These are phyloP conservation scores for Rhynchospora tenuis DNA, from an alignment of 176 grass and related monocot species.

Conservation along the genomic window DNA sequence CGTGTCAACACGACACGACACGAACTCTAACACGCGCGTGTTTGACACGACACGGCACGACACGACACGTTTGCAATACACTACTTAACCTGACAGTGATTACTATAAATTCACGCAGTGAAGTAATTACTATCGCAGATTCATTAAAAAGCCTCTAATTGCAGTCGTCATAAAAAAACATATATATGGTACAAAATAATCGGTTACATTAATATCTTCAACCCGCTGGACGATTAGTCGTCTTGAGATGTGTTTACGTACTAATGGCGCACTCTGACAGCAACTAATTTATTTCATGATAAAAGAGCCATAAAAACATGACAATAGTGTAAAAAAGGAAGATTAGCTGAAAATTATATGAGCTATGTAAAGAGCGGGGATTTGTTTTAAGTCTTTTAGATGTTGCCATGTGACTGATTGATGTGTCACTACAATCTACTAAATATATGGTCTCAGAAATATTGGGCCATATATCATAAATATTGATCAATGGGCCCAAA, in stretches of 20 bases:
- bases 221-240: neutral
- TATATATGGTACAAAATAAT: neutral
- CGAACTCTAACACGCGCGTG: too few relatives aligned
- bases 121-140: neutral
- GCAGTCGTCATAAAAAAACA: neutral
- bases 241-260: neutral
- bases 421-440: neutral
- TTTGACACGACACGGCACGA: too few relatives aligned
- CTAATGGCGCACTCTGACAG: neutral
- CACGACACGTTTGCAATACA: too few relatives aligned
- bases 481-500: too few relatives aligned
- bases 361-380: neutral
- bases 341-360: neutral
- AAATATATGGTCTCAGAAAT: neutral
- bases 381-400: neutral
- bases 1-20: too few relatives aligned
- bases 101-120: neutral
- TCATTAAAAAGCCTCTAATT: neutral
- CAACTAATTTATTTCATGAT: too few relatives aligned
- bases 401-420: neutral
- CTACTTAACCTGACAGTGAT: neutral
- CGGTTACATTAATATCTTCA: neutral
- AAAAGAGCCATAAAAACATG: neutral
- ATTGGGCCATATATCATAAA: neutral
- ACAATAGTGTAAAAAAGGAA: neutral